Evolutionary conservation across 495 filamentous ascomycete species (phyloP).

Genomic region (Penicillium verhagenii): DNA sequence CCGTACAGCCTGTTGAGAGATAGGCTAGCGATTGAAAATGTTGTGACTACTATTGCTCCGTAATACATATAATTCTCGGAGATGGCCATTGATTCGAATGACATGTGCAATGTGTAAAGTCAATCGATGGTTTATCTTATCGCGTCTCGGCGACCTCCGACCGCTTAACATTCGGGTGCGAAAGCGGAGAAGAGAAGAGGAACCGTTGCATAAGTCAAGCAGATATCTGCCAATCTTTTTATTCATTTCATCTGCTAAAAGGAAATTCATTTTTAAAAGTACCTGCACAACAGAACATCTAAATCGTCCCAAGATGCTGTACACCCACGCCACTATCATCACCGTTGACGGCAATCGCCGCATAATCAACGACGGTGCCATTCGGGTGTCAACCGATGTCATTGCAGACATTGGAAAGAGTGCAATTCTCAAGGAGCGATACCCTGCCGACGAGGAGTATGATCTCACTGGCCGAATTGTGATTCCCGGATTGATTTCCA

Average conservation of each 20-base stretch:
- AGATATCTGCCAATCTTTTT: background rate
- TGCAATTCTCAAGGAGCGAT: slow-evolving; percentile 16
- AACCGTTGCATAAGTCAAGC: background rate
- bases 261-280: background rate
- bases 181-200: background rate
- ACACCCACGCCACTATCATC: slow-evolving; percentile 44
- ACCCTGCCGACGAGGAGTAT: slow-evolving; percentile 27
- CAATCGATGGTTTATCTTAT: background rate
- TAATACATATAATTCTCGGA: too few relatives aligned
- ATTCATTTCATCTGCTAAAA: background rate
- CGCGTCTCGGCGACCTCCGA: slow-evolving; percentile 7
- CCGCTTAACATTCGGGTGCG: background rate
- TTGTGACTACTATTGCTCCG: too few relatives aligned
- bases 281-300: background rate
- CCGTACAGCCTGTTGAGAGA: too few relatives aligned
- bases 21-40: too few relatives aligned
- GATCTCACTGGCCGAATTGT: slow-evolving; percentile 43
- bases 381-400: slow-evolving; percentile 32
- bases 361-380: slow-evolving; percentile 46
- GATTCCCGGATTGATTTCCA: slow-evolving; percentile 49
- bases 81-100: background rate
- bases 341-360: slow-evolving; percentile 43
- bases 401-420: slow-evolving; percentile 47
- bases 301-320: slow-evolving; percentile 24
- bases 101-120: background rate